A percentile compares a stretch with the other conserved stretches of the same genome.
phyloP scores from a whole-genome alignment of 371 early-diverging fungal genomes.

The Mortierella sp. region DNA sequence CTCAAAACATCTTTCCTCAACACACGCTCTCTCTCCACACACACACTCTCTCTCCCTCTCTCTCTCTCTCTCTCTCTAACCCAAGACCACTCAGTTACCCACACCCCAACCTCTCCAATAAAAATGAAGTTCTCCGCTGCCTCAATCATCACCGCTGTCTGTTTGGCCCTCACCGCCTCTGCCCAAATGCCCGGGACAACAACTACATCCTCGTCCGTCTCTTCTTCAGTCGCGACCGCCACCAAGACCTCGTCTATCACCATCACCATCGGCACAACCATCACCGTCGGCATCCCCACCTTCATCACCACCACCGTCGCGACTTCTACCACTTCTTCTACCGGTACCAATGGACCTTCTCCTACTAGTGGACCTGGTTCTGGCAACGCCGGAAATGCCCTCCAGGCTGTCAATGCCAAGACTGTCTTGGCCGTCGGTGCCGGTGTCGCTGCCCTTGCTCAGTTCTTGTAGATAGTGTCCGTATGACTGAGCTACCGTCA shows the following conservation, averaged over 20 bases:
- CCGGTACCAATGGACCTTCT: background rate
- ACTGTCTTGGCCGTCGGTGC: constrained; percentile 36
- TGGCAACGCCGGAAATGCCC: constrained; percentile 22
- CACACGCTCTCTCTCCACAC: background rate
- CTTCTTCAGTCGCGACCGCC: background rate
- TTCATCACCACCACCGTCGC: constrained; percentile 9
- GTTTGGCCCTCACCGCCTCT: constrained; percentile 22
- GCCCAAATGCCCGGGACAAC: background rate
- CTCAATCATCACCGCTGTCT: constrained; percentile 12
- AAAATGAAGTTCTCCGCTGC: constrained; percentile 40
- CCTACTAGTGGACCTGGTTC: background rate
- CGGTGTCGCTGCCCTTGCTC: constrained; percentile 36
- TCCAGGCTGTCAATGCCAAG: constrained; percentile 29
- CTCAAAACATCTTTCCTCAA: background rate
- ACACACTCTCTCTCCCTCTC: background rate
- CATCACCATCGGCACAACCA: constrained; percentile 6
- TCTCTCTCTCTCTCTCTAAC: background rate
- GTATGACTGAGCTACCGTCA: background rate
- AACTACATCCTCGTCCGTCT: background rate
- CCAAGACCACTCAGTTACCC: background rate
- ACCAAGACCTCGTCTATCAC: background rate
- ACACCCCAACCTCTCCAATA: background rate
- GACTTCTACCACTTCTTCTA: background rate
- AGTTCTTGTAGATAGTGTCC: constrained; percentile 27
- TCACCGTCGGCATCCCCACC: constrained; percentile 21